Evolutionary conservation across 495 filamentous ascomycete species (phyloP).

Genomic region (Neurospora discreta): DNA sequence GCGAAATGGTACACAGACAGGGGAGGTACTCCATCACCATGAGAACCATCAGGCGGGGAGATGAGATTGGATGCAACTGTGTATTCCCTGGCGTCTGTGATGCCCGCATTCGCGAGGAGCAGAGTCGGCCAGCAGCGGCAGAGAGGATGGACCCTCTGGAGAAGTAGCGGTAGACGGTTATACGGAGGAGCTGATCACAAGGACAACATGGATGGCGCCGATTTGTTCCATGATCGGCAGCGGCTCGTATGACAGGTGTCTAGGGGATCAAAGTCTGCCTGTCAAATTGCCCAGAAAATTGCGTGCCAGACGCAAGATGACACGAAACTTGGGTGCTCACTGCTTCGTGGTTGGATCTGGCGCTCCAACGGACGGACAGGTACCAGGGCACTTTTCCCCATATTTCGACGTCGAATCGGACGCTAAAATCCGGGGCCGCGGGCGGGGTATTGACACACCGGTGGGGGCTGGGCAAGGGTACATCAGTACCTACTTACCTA

Average conservation of each 20-base stretch:
- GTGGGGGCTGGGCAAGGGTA: not conserved
- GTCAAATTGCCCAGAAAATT: not conserved
- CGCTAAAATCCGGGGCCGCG: not conserved
- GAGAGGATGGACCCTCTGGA: not conserved
- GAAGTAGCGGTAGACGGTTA: not conserved
- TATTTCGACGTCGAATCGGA: not conserved
- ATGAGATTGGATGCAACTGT: slow-evolving; percentile 16
- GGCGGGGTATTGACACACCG: not conserved
- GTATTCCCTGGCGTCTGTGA: slow-evolving; percentile 21
- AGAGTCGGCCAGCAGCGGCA: not conserved
- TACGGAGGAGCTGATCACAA: not conserved
- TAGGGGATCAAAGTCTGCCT: not conserved
- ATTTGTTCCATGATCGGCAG: not conserved
- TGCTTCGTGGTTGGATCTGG: not conserved
- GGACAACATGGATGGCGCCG: not conserved
- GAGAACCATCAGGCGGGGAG: slow-evolving; percentile 12
- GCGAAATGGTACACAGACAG: slow-evolving; percentile 8
- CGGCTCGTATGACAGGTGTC: not conserved
- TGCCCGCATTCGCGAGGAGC: slow-evolving; percentile 18
- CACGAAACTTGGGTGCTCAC: not conserved
- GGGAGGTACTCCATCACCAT: slow-evolving; percentile 24
- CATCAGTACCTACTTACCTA: not conserved
- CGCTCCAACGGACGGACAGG: not conserved
- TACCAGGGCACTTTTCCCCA: not conserved
- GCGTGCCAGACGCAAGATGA: not conserved